Evolutionary conservation across 177 flowering plant species (phyloP).

Genomic region (Vitis hybrid): DNA sequence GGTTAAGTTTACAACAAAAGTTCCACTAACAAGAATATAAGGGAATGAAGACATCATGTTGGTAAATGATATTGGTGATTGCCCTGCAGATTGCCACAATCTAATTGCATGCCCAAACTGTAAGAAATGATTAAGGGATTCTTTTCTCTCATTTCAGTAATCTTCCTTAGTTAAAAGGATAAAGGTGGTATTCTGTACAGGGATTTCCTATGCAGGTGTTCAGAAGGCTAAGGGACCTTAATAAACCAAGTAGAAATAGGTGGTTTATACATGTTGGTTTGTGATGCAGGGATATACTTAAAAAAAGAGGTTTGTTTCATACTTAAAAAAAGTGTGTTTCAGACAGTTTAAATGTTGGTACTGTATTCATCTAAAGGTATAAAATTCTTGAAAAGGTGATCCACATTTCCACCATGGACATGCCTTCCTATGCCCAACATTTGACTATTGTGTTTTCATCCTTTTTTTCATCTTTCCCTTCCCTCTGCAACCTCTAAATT

Average conservation of each 20-base stretch:
- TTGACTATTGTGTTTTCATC: no score
- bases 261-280: background rate
- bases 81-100: no score
- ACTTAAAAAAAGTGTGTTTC: background rate
- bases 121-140: background rate
- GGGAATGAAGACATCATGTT: background rate
- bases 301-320: background rate
- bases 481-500: background rate
- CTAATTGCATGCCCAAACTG: no score
- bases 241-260: conserved; percentile 14
- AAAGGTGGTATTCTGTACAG: background rate
- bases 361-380: background rate
- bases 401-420: background rate
- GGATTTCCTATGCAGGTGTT: conserved; percentile 14
- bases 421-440: background rate
- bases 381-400: background rate
- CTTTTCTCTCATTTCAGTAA: background rate
- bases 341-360: background rate
- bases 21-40: background rate
- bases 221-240: conserved; percentile 1
- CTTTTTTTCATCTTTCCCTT: background rate
- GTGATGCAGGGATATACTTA: conserved; percentile 2
- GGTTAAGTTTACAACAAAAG: conserved; percentile 1
- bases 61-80: no score
- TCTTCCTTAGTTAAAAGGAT: background rate